Conservation (phyloP, 2,329 filamentous ascomycete genomes). For the Arthroderma sp. region DNA sequence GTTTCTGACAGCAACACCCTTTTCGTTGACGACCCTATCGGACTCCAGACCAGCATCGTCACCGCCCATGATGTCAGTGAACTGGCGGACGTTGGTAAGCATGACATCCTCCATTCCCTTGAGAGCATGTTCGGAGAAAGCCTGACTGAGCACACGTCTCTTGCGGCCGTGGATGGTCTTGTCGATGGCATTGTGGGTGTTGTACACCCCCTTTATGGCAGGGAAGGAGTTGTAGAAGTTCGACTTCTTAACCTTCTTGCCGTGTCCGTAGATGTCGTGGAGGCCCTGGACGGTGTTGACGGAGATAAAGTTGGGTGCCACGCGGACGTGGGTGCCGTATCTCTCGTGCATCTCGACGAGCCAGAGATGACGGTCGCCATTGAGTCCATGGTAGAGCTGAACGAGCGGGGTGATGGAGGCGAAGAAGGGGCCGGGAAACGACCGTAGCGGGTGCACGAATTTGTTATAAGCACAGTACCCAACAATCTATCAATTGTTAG, state of each 20-base stretch:
- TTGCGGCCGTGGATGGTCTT: slow-evolving; percentile 17
- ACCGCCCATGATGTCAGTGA: slow-evolving; percentile 12
- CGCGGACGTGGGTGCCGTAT: slow-evolving; percentile 50
- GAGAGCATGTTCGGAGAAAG: slow-evolving; percentile 23
- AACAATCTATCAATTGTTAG: slow-evolving; percentile 4
- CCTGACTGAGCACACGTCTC: slow-evolving; percentile 20
- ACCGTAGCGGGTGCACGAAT: slow-evolving; percentile 14
- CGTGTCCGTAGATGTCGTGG: slow-evolving; percentile 42
- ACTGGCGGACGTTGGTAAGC: slow-evolving; percentile 13
- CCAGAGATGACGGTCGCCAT: slow-evolving; percentile 15
- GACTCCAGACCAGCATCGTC: slow-evolving; percentile 15
- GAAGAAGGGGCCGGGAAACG: slow-evolving; percentile 12
- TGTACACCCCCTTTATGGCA: slow-evolving; percentile 17
- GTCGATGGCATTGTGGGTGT: slow-evolving; percentile 18
- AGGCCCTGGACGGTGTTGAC: slow-evolving; percentile 62
- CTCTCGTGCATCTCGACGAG: slow-evolving; percentile 12
- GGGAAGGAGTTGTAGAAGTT: slow-evolving; percentile 31
- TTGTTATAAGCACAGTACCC: slow-evolving; percentile 12
- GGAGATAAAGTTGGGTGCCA: slow-evolving; percentile 64
- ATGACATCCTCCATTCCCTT: slow-evolving; percentile 16
- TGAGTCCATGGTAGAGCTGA: slow-evolving; percentile 9
- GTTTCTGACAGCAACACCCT: slow-evolving; percentile 15
- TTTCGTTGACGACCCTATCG: slow-evolving; percentile 9
- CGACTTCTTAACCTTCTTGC: slow-evolving; percentile 21
- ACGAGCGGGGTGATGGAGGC: slow-evolving; percentile 14